phyloP scores from a whole-genome alignment of 148 eudicot genomes.

The Nepenthes gracilis region DNA sequence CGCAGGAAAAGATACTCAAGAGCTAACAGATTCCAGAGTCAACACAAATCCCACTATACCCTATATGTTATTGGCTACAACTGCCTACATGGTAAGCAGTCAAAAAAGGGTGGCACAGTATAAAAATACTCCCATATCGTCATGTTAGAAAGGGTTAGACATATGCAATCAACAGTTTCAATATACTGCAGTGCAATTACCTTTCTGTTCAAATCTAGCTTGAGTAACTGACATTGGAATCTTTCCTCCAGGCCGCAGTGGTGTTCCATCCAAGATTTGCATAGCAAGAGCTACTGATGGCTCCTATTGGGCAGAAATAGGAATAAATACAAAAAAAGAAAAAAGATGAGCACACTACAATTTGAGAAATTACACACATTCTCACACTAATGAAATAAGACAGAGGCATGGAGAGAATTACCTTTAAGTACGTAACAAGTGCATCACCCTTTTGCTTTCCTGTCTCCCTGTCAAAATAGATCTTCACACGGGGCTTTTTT shows the following conservation, averaged over 20 bases:
- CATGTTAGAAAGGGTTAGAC: no score
- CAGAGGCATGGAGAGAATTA: conserved; percentile 12
- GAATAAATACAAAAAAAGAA: background rate
- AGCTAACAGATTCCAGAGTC: background rate
- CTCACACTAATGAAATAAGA: background rate
- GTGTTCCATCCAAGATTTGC: conserved; percentile 78
- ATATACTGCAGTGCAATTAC: conserved; percentile 19
- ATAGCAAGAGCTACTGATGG: conserved; percentile 88
- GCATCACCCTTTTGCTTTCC: conserved; percentile 98
- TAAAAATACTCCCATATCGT: no score
- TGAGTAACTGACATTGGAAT: conserved; percentile 64
- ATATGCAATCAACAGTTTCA: background rate
- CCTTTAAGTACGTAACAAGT: conserved; percentile 86
- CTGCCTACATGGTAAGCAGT: no score
- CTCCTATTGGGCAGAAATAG: conserved; percentile 42
- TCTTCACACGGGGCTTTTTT: conserved; percentile 87
- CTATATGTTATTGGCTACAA: background rate
- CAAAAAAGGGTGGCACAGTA: no score
- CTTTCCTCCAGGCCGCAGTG: conserved; percentile 77
- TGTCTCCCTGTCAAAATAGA: conserved; percentile 81
- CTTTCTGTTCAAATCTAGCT: conserved; percentile 98
- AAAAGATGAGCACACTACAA: background rate
- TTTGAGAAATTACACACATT: background rate
- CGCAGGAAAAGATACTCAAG: background rate
- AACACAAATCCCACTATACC: background rate